phyloP scores from a whole-genome alignment of 352 stramenopile genomes.

The Phytopythium litorale region DNA sequence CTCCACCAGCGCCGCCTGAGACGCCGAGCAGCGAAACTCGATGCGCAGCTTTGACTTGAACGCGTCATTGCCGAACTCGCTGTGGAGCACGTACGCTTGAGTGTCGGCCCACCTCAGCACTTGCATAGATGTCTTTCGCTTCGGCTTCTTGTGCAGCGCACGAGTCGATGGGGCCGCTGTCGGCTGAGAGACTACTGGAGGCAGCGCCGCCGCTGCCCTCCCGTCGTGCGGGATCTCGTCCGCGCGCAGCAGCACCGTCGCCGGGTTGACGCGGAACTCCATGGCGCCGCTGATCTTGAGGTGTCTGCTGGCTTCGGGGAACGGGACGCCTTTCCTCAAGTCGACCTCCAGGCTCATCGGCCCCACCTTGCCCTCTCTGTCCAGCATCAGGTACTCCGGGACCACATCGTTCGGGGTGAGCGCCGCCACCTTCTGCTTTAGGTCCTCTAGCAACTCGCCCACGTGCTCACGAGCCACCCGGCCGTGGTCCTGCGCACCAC shows the following conservation, averaged over 20 bases:
- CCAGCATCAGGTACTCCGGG: slow-evolving; percentile 27
- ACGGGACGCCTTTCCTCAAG: not conserved
- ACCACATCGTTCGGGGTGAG: slow-evolving; percentile 27
- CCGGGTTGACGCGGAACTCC: slow-evolving; percentile 44
- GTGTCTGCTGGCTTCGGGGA: slow-evolving; percentile 11
- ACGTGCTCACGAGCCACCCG: slow-evolving; percentile 12
- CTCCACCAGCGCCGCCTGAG: slow-evolving; percentile 46
- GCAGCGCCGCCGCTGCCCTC: not conserved
- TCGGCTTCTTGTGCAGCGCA: slow-evolving; percentile 35
- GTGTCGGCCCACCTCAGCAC: slow-evolving; percentile 5
- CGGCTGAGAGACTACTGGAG: not conserved
- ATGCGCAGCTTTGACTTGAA: slow-evolving; percentile 32
- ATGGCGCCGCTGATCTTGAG: slow-evolving; percentile 30
- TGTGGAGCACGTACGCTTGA: slow-evolving; percentile 32
- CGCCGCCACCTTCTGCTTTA: slow-evolving; percentile 10
- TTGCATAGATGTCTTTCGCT: slow-evolving; percentile 15
- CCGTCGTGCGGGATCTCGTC: slow-evolving; percentile 29
- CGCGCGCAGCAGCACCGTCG: slow-evolving; percentile 30
- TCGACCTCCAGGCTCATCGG: not conserved
- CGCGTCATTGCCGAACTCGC: slow-evolving; percentile 24
- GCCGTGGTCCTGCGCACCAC: not conserved
- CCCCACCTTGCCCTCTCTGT: slow-evolving; percentile 6
- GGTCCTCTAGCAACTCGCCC: slow-evolving; percentile 15
- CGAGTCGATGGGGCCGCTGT: slow-evolving; percentile 12
- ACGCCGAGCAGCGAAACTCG: slow-evolving; percentile 42